Base-by-base conservation (phyloP, 305 asterid species). In the Solanum hybrid region DNA sequence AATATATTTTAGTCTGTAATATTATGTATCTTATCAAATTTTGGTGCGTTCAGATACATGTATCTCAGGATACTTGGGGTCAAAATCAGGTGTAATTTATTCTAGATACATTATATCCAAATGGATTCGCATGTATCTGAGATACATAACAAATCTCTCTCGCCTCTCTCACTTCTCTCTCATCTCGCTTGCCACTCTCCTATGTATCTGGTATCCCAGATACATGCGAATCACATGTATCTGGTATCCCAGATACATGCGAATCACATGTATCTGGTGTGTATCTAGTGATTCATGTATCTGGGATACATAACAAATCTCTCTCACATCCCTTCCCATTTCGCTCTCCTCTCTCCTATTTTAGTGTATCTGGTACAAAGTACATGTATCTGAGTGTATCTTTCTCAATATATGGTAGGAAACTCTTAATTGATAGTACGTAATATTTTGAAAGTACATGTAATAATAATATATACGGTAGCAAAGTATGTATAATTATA, bases 381-480 rank as follows among this genome's bases (percentile, higher is more conserved):
- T 51, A 15, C 2, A 15, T 51, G 22, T 15, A 51, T 51, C 1
- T 51, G 0, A 51, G 0, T 51, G 0, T 51, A 51, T 51, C 4
- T 51, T 51, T 51, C 8, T 51, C 66, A 51, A 51, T 15, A 51
- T 51, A 51, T 51, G 4, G 0, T 51, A 51, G 0, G 1, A 51
- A 51, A 15, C 0, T 51, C n/a, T 51, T 51, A 5, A 51, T 15
- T 51, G 4, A 51, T 15, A 51, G n/a, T 6, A 51, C 1, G n/a
- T 51, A 2, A 51, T 51, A 51, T 5, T 45, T 42, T 42, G 0
- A 42, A 42, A 42, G 17, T 42, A 42, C 2, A 13, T 0, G 0
- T 42, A 42, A 42, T 42, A 42, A 42, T 42, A 42, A 13, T 45
- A 45, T 42, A 42, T 45, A 45, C 3, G 19, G 0, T 0, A 45